These are phyloP conservation scores for Acmispon strigosus DNA, from an alignment of 306 rosid genomes.

Conservation along the genomic window DNA sequence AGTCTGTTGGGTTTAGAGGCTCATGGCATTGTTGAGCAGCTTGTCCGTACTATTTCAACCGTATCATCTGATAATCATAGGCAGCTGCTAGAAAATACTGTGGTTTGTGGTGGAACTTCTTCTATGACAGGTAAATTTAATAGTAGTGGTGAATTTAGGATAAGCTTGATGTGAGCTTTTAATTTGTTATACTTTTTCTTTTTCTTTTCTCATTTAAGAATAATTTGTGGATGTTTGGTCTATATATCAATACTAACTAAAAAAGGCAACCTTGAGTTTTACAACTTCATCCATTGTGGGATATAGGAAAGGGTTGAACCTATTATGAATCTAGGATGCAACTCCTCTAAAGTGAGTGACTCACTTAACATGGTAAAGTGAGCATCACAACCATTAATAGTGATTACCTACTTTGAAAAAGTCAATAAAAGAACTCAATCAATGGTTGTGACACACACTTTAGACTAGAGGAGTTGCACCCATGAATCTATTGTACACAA, in stretches of 20 bases:
- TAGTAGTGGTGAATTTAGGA: neutral
- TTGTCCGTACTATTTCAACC: conserved; percentile 79
- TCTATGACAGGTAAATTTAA: conserved; percentile 60
- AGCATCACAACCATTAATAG: too few relatives aligned
- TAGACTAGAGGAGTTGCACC: too few relatives aligned
- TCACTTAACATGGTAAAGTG: too few relatives aligned
- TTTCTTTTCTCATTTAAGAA: neutral
- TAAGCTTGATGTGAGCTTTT: conserved; percentile 13
- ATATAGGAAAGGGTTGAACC: too few relatives aligned
- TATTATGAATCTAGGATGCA: too few relatives aligned
- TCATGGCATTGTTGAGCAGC: conserved; percentile 95
- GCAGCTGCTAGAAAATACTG: conserved; percentile 87
- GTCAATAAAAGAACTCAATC: too few relatives aligned
- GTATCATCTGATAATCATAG: conserved; percentile 92
- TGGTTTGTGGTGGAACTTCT: conserved; percentile 87
- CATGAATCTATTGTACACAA: too few relatives aligned
- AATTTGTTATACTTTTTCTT: neutral
- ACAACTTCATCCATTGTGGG: too few relatives aligned
- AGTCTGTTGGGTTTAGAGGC: conserved; percentile 75
- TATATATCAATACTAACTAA: neutral
- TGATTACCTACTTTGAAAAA: too few relatives aligned
- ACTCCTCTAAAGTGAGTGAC: too few relatives aligned
- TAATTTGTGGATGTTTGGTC: neutral
- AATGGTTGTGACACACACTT: too few relatives aligned
- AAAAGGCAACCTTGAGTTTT: neutral